Evolutionary conservation across 1,139 yeast genomes (phyloP), one percentile per base, ranked within the genome.

Genomic region (Lodderomyces pseudojiufengensis): DNA sequence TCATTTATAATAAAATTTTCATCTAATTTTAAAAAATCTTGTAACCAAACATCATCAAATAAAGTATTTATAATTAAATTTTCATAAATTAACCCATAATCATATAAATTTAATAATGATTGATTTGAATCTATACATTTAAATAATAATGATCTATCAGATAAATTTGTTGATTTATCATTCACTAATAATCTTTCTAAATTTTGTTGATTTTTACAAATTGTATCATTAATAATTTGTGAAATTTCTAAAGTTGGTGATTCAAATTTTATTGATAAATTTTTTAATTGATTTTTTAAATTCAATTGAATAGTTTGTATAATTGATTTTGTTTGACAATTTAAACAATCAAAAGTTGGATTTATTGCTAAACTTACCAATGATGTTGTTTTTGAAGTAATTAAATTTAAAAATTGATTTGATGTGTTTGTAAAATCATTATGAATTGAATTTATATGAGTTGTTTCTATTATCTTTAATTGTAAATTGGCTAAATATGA

Each of bases 1-100:
- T 39, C 38, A 31, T 39, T 39, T 11, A 39, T 27, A 10, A 39
- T 36, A 23, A 39, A 39, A 13, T 37, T 27, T 16, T 39, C 40
- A 30, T 37, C 38, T 18, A 39, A 34, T 31, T 39, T 36, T 5
- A 39, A 22, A 23, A 39, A 39, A 26, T 39, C 42, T 5, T 27
- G 24, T 13, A 33, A 27, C 27, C 29, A 39, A 21, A 37, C 29
- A 31, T 39, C 42, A 24, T 36, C 31, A 25, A 28, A 39, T 22
- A 39, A 27, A 23, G 37, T 18, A n/a, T 31, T 31, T 12, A 31
- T 29, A n/a, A 39, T 21, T 25, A 37, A 20, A 18, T 34, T 27
- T 30, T 39, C 38, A 25, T 39, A 39, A 12, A 31, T 16, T 26
- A 37, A 33, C 6, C 40, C 43, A 32, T 37, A 24, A 9, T 37